A percentile compares a stretch with the other conserved stretches of the same genome.
Conservation (phyloP, 1,139 yeast species). For the Tardiomyces blankii region DNA sequence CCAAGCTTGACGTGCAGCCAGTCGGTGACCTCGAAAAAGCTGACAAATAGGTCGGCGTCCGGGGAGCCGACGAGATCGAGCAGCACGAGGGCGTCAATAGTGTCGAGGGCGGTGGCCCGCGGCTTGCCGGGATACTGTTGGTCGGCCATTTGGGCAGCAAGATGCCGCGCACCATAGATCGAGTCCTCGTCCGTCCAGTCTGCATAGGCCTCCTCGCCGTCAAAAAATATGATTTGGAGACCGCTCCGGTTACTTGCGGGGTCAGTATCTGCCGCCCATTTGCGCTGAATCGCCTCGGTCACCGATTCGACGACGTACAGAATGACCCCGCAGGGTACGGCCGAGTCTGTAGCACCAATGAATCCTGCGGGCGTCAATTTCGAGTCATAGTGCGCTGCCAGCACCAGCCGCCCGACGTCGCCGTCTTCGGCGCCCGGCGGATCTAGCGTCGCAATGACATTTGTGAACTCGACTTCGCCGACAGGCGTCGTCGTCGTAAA, state of each 20-base stretch:
- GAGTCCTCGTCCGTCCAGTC: conserved; percentile 42
- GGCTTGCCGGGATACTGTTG: conserved; percentile 5
- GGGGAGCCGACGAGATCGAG: conserved; percentile 39
- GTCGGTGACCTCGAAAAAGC: conserved; percentile 35
- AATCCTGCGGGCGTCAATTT: conserved; percentile 39
- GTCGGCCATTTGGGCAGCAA: conserved; percentile 33
- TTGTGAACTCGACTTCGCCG: conserved; percentile 33
- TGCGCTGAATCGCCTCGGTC: conserved; percentile 16
- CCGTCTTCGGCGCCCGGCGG: conserved; percentile 16
- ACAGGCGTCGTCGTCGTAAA: conserved; percentile 31
- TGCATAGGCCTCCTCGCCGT: conserved; percentile 47
- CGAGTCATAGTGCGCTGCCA: conserved; percentile 49
- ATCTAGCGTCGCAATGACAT: conserved; percentile 29
- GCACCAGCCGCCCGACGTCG: conserved; percentile 26
- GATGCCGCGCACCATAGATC: conserved; percentile 42
- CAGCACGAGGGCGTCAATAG: conserved; percentile 34
- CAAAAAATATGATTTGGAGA: conserved; percentile 41
- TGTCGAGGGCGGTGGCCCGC: conserved; percentile 15
- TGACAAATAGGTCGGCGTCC: conserved; percentile 28
- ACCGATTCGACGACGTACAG: conserved; percentile 33
- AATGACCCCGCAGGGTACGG: conserved; percentile 43
- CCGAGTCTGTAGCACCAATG: conserved; percentile 49
- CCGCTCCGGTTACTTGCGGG: too few relatives aligned
- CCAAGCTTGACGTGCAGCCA: conserved; percentile 25
- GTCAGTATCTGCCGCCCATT: conserved; percentile 18